A percentile compares a stretch with the other conserved stretches of the same genome.
phyloP scores from a whole-genome alignment of 2,329 filamentous ascomycete species.

The Metarhizium guizhouense region DNA sequence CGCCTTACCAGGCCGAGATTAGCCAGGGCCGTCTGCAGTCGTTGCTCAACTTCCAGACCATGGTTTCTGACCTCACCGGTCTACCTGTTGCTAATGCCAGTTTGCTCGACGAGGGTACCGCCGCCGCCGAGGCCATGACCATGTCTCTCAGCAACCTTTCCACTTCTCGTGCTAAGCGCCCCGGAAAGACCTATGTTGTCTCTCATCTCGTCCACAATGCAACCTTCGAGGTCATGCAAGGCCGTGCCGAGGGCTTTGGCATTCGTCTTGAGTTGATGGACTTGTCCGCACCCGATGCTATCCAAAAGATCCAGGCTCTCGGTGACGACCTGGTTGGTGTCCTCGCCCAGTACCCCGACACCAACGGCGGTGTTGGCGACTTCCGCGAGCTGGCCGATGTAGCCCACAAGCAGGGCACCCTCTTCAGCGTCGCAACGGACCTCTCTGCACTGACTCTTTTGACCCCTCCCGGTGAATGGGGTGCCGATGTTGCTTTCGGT shows the following conservation, averaged over 20 bases:
- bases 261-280: conserved; percentile 70
- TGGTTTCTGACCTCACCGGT: conserved; percentile 80
- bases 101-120: conserved; percentile 82
- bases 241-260: conserved; percentile 84
- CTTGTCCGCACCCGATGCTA: conserved; percentile 52
- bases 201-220: conserved; percentile 77
- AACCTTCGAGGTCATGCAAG: conserved; percentile 74
- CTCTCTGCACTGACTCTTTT: conserved; percentile 78
- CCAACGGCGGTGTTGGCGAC: conserved; percentile 69
- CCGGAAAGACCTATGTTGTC: conserved; percentile 75
- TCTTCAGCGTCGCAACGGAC: conserved; percentile 84
- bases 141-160: conserved; percentile 74
- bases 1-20: conserved; percentile 94
- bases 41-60: conserved; percentile 88
- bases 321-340: conserved; percentile 81
- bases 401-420: conserved; percentile 68
- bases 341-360: conserved; percentile 92
- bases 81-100: conserved; percentile 87
- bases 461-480: conserved; percentile 86
- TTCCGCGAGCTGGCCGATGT: conserved; percentile 65
- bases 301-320: conserved; percentile 59
- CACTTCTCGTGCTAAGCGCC: conserved; percentile 59
- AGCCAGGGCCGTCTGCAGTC: conserved; percentile 91
- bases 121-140: conserved; percentile 93
- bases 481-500: conserved; percentile 90